Conservation (phyloP, 2,329 filamentous ascomycete species). For the Aspergillus fischeri region DNA sequence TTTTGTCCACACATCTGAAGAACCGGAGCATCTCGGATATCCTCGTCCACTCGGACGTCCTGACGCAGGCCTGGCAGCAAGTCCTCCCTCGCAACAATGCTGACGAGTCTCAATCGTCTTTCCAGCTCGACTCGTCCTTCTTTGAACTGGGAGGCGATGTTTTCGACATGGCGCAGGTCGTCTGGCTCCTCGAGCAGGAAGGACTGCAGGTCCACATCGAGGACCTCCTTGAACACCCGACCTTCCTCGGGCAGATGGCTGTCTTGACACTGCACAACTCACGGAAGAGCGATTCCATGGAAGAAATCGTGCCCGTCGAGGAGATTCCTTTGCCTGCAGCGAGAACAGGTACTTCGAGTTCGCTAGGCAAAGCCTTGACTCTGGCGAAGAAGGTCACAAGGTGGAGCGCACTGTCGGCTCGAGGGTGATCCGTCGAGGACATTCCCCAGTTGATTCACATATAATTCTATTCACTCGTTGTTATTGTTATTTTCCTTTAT, state of each 20-base stretch:
- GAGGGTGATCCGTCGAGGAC: conserved; percentile 11
- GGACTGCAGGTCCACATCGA: conserved; percentile 37
- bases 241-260: conserved; percentile 40
- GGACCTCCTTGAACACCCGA: conserved; percentile 38
- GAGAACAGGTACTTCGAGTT: conserved; percentile 20
- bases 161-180: conserved; percentile 38
- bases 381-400: conserved; percentile 27
- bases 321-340: conserved; percentile 1
- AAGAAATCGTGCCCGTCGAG: conserved; percentile 13
- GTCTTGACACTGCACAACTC: conserved; percentile 28
- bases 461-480: not conserved
- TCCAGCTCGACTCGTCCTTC: conserved; percentile 40
- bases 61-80: conserved; percentile 38
- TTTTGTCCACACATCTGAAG: conserved; percentile 35
- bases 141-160: conserved; percentile 41
- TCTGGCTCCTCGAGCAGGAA: conserved; percentile 40
- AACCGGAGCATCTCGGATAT: conserved; percentile 35
- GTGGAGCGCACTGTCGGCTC: conserved; percentile 20
- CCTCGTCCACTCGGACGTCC: conserved; percentile 36
- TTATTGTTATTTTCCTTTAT: not conserved
- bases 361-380: conserved; percentile 23
- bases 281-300: conserved; percentile 6
- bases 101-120: conserved; percentile 16
- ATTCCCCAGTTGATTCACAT: not conserved
- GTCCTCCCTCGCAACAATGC: conserved; percentile 28